A percentile compares a stretch with the other conserved stretches of the same genome.
phyloP scores from a whole-genome alignment of 106 monocot species.

The Platanthera zijinensis region DNA sequence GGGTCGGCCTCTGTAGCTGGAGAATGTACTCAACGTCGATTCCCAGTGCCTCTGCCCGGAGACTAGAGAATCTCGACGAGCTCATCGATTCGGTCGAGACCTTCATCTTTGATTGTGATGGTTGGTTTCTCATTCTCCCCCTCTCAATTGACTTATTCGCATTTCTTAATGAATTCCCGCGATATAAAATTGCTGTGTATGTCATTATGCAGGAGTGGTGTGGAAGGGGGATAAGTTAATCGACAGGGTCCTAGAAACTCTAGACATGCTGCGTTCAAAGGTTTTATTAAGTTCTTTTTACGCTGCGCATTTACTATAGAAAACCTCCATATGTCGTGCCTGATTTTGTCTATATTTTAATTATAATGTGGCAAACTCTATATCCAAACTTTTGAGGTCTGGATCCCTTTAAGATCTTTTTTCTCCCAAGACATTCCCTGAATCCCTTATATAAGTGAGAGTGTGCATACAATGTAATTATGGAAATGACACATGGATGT shows the following conservation, averaged over 20 bases:
- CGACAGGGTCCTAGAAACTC: constrained; percentile 74
- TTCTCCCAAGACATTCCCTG: too few species aligned
- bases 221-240: constrained; percentile 97
- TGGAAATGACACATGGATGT: too few species aligned
- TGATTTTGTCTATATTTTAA: too few species aligned
- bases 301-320: too few species aligned
- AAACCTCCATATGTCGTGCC: too few species aligned
- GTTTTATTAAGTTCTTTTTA: constrained; percentile 12
- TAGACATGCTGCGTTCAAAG: constrained; percentile 81
- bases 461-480: too few species aligned
- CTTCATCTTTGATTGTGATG: constrained; percentile 94
- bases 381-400: too few species aligned
- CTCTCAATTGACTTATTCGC: background rate
- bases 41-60: constrained; percentile 24
- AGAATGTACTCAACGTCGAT: constrained; percentile 5
- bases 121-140: constrained; percentile 15
- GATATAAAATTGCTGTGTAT: background rate
- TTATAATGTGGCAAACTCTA: too few species aligned
- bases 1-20: background rate
- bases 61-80: constrained; percentile 52
- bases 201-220: constrained; percentile 59
- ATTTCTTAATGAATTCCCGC: background rate
- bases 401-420: too few species aligned
- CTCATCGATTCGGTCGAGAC: constrained; percentile 93
- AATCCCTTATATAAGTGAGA: too few species aligned